These are phyloP conservation scores for Wickerhamiella dianesei DNA, from an alignment of 805 yeast genomes.

Conservation along the genomic window DNA sequence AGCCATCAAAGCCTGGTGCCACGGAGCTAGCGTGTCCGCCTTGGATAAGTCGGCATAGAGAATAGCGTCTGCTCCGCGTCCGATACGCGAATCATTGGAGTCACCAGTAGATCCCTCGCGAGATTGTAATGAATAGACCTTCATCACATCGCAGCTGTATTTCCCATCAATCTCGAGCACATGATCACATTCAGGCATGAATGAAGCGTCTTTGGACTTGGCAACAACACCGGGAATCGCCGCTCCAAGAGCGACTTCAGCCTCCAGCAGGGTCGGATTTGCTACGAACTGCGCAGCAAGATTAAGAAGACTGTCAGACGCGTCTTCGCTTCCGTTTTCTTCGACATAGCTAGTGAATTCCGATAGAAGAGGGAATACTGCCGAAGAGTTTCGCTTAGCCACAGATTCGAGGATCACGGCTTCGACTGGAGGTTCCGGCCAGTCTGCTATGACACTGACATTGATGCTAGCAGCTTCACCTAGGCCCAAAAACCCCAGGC, in stretches of 20 bases:
- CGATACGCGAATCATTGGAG: slow-evolving; percentile 33
- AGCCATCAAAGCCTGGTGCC: slow-evolving; percentile 45
- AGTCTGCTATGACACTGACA: slow-evolving; percentile 8
- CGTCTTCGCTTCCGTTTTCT: slow-evolving; percentile 10
- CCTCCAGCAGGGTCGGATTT: slow-evolving; percentile 24
- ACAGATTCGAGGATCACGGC: slow-evolving; percentile 21
- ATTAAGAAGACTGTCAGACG: slow-evolving; percentile 14
- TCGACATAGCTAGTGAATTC: slow-evolving; percentile 13
- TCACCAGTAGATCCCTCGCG: slow-evolving; percentile 8
- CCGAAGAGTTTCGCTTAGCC: slow-evolving; percentile 20
- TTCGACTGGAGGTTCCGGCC: slow-evolving; percentile 6
- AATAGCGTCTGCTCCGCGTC: slow-evolving; percentile 41
- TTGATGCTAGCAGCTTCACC: slow-evolving; percentile 5
- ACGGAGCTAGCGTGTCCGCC: slow-evolving; percentile 34
- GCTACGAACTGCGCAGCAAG: slow-evolving; percentile 15
- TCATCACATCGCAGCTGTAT: slow-evolving; percentile 52
- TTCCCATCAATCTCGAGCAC: slow-evolving; percentile 43
- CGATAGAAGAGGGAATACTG: slow-evolving; percentile 25
- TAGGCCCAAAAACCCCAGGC: neutral
- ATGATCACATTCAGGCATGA: slow-evolving; percentile 29
- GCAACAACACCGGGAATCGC: slow-evolving; percentile 52
- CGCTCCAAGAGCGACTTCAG: slow-evolving; percentile 35
- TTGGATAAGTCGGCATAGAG: slow-evolving; percentile 54
- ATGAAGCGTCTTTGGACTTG: slow-evolving; percentile 30
- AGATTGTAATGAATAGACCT: slow-evolving; percentile 60